Percentiles rank a stretch among this genome's conserved stretches.
Evolutionary conservation across 805 yeast genomes (phyloP).

Genomic region (Ogataea angusta): DNA sequence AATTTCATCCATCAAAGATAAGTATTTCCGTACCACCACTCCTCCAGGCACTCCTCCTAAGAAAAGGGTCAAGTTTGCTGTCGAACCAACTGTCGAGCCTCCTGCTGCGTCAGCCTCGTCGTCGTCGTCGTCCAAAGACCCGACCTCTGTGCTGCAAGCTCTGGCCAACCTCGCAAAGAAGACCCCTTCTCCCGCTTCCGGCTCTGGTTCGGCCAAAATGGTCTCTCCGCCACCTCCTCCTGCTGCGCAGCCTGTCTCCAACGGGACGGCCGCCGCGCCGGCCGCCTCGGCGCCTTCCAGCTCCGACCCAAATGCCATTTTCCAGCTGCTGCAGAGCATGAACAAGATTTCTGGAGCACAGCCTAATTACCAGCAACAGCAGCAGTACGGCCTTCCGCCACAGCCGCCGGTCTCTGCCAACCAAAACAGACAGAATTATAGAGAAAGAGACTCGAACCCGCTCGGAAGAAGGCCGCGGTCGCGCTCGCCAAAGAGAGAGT

Average conservation of each 20-base stretch:
- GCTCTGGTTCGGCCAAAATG: conserved; percentile 32
- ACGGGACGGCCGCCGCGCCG: conserved; percentile 13
- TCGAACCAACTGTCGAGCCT: conserved; percentile 14
- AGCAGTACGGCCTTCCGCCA: conserved; percentile 21
- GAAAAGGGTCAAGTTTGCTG: conserved; percentile 30
- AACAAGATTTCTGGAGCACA: conserved; percentile 27
- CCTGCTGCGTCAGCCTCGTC: conserved; percentile 17
- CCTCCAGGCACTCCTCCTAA: conserved; percentile 69
- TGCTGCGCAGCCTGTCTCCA: conserved; percentile 10
- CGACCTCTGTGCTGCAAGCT: conserved; percentile 67
- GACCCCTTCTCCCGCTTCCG: conserved; percentile 34
- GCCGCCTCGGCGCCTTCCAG: conserved; percentile 15
- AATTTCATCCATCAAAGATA: conserved; percentile 53
- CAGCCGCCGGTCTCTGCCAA: conserved; percentile 21
- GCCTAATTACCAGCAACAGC: conserved; percentile 23
- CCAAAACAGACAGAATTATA: conserved; percentile 27
- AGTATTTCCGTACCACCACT: conserved; percentile 61
- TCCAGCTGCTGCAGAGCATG: conserved; percentile 54
- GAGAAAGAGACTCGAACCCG: conserved; percentile 32
- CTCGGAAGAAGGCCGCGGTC: conserved; percentile 50
- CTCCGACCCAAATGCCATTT: conserved; percentile 41
- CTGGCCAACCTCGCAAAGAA: conserved; percentile 58
- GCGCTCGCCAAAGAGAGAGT: conserved; percentile 43
- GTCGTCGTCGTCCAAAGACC: conserved; percentile 38
- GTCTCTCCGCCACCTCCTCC: conserved; percentile 30